These are phyloP conservation scores for Sarocladium brachiariae DNA, from an alignment of 2,329 filamentous ascomycete species.

Conservation along the genomic window DNA sequence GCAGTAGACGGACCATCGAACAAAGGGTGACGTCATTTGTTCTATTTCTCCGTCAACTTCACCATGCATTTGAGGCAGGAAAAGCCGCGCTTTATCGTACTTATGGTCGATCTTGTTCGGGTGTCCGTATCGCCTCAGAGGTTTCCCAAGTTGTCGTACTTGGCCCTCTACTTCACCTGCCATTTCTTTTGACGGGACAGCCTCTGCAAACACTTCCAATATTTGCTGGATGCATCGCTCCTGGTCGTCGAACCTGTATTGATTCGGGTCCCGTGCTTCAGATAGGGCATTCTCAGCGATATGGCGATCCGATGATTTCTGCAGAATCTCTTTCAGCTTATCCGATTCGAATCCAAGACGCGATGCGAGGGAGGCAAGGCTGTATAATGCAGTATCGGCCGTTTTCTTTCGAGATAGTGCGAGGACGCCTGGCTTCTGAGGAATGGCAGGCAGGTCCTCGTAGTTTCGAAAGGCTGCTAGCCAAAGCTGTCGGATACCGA, in stretches of 20 bases:
- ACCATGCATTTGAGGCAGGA: not conserved
- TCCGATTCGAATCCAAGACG: not conserved
- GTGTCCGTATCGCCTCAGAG: not conserved
- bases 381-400: not conserved
- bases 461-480: not conserved
- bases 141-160: too few species aligned
- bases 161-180: not conserved
- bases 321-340: not conserved
- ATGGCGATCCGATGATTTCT: not conserved
- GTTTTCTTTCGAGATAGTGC: not conserved
- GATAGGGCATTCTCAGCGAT: not conserved
- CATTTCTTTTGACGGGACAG: not conserved
- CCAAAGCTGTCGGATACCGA: not conserved
- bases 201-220: not conserved
- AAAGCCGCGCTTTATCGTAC: not conserved
- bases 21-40: not conserved
- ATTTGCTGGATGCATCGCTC: not conserved
- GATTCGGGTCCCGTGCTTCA: not conserved
- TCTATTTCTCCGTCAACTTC: not conserved
- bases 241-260: not conserved
- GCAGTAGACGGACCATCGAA: not conserved
- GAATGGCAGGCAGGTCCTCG: not conserved
- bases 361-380: not conserved
- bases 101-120: not conserved
- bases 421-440: not conserved